These are phyloP conservation scores for Gamsiella multidivaricata DNA, from an alignment of 192 early-diverging fungal species.

Conservation along the genomic window DNA sequence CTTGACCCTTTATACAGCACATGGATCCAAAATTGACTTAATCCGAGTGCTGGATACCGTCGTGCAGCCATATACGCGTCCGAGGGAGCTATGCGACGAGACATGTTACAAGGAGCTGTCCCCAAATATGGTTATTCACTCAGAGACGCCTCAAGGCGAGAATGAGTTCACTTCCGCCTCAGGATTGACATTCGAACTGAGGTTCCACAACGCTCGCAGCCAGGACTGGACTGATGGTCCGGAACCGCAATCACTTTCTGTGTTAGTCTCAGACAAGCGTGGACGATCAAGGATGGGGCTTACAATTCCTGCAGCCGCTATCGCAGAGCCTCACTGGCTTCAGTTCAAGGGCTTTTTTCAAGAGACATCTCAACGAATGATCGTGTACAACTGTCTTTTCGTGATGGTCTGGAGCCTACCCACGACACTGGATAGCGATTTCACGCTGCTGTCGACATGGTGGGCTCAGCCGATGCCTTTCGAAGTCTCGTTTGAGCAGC, in stretches of 20 bases:
- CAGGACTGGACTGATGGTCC: not conserved
- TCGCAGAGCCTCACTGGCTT: not conserved
- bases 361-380: not conserved
- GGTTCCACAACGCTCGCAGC: not conserved
- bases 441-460: not conserved
- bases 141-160: too few relatives aligned
- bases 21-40: conserved; percentile 17
- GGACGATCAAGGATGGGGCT: not conserved
- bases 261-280: not conserved
- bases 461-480: not conserved
- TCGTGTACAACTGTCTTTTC: not conserved
- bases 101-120: not conserved
- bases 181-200: conserved; percentile 5
- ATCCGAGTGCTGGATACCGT: not conserved
- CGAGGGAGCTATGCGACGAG: not conserved
- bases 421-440: not conserved
- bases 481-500: not conserved
- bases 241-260: not conserved
- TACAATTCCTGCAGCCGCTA: not conserved
- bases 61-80: not conserved
- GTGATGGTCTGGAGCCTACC: conserved; percentile 23
- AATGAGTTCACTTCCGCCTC: not conserved
- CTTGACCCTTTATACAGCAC: not conserved
- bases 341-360: not conserved
- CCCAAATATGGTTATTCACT: too few relatives aligned